Conservation (phyloP, 257 asterid species). For the Plectranthus barbatus region DNA sequence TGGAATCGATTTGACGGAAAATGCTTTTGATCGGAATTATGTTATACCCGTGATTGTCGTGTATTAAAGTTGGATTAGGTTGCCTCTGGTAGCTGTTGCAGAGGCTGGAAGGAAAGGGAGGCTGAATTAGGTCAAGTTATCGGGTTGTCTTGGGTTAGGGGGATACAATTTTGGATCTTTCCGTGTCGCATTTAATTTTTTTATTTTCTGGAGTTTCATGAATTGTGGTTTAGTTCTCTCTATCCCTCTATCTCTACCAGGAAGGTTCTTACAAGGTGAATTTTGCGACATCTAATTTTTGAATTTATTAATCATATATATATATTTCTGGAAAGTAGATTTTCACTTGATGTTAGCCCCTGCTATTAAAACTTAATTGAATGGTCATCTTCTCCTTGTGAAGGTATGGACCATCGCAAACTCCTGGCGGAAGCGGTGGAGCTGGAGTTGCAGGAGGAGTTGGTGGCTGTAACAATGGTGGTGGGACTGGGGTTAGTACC, state of each 20-base stretch:
- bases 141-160: conserved; percentile 18
- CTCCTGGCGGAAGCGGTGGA: conserved; percentile 30
- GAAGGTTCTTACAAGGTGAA: conserved; percentile 5
- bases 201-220: not conserved
- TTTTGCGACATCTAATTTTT: not conserved
- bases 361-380: not conserved
- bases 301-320: not conserved
- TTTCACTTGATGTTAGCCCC: conserved; percentile 1
- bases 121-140: conserved; percentile 12
- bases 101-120: conserved; percentile 12
- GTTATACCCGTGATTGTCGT: conserved; percentile 8
- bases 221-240: conserved; percentile 4
- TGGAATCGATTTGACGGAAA: conserved; percentile 25
- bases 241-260: too few species aligned
- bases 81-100: conserved; percentile 7
- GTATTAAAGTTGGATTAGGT: conserved; percentile 13
- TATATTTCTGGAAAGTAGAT: not conserved
- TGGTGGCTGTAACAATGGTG: conserved; percentile 31
- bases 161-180: conserved; percentile 35
- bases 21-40: conserved; percentile 22
- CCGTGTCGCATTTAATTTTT: not conserved
- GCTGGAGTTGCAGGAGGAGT: conserved; percentile 14
- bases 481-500: conserved; percentile 31
- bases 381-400: conserved; percentile 1
- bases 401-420: conserved; percentile 60